These are phyloP conservation scores for Apostasia ramifera DNA, from an alignment of 106 monocot genomes.

Conservation along the genomic window DNA sequence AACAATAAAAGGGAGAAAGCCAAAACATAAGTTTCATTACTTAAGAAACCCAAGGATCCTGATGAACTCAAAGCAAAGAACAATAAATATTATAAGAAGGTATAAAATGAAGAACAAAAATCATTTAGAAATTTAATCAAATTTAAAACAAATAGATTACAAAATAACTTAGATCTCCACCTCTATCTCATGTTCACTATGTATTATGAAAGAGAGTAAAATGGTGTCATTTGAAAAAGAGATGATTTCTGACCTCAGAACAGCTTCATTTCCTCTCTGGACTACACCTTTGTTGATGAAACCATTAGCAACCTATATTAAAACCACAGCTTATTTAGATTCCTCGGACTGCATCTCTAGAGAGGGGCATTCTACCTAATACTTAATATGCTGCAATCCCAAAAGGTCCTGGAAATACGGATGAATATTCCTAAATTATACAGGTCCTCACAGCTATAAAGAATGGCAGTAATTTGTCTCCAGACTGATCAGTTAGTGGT, in stretches of 20 bases:
- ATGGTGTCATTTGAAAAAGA: background rate
- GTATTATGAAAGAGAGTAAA: too few species aligned
- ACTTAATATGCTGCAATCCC: background rate
- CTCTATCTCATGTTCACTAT: too few species aligned
- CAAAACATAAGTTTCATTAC: background rate
- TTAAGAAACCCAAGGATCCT: background rate
- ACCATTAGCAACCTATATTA: conserved; percentile 84
- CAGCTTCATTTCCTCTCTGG: conserved; percentile 92
- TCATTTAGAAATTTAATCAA: too few species aligned
- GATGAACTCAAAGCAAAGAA: background rate
- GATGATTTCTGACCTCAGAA: conserved; percentile 47
- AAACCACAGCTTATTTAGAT: too few species aligned
- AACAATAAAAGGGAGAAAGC: conserved; percentile 8
- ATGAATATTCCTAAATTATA: background rate
- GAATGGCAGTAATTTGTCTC: conserved; percentile 58
- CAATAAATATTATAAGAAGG: background rate
- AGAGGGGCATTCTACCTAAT: too few species aligned
- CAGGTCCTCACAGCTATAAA: conserved; percentile 72
- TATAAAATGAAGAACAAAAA: background rate
- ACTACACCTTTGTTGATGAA: conserved; percentile 58
- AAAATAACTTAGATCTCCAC: too few species aligned
- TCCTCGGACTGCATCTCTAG: too few species aligned
- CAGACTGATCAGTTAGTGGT: conserved; percentile 46
- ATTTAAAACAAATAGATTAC: background rate
- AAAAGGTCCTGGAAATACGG: background rate